Evolutionary conservation across 73 alveolate species (phyloP), one percentile per base, ranked within the genome.

Genomic region (Symbiodinium pilosum): DNA sequence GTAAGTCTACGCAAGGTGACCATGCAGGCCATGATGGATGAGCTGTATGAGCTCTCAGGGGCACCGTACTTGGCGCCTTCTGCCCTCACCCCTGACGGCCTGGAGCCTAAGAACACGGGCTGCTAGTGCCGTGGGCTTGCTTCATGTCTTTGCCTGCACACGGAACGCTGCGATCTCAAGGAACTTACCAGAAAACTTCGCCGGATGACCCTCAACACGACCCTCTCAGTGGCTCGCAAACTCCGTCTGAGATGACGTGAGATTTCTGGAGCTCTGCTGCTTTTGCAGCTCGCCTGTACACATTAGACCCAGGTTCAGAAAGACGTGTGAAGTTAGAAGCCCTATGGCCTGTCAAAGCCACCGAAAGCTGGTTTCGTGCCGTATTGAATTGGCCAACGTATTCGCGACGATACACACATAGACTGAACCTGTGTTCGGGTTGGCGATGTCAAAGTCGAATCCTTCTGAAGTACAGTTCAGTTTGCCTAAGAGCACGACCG

Each of bases 221-320:
- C 14, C 87, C 77, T 36, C 44, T 14, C 43, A 91, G 97, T 28
- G 97, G 38, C 88, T 68, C 97, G 12, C 47, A 68, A 68, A 91
- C 97, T 3, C 95, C 95, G 8, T 91, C 88, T 1, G 97, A 91
- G 88, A 14, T 91, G 87, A 91, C 97, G 18, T 91, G 97, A 91
- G 28, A 18, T 26, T 8, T 36, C 44, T 20, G 44, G n/a, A n/a
- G n/a, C n/a, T n/a, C n/a, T n/a, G n/a, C n/a, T n/a, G n/a, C n/a
- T n/a, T n/a, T n/a, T n/a, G 4, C 73, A 9, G 73, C 73, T 54
- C 32, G 73, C 73, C 32, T 54, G 73, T 54, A 16, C 73, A 54
- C 34, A 54, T 14, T 28, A 28, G 18, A 38, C 81, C 39, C 32
- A 64, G 81, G 38, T 64, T 64, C 81, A 64, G 81, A 64, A n/a